These are phyloP conservation scores for Glonium stellatum DNA, from an alignment of 495 filamentous ascomycete species.

Conservation along the genomic window DNA sequence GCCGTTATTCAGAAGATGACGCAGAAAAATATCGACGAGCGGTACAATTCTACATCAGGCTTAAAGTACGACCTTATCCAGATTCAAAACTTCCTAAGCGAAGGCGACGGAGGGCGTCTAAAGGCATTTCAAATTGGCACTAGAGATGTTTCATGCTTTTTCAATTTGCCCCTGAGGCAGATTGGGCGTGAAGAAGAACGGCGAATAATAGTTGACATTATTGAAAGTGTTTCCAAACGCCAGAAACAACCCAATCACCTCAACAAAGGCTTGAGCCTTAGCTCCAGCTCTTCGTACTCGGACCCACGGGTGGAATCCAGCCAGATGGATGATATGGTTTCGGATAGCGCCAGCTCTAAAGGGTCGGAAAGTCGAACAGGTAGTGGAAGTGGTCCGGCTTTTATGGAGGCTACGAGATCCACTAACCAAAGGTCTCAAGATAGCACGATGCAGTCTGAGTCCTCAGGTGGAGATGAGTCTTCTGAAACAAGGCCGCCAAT, in stretches of 20 bases:
- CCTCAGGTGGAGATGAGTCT: conserved; percentile 9
- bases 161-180: conserved; percentile 71
- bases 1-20: conserved; percentile 85
- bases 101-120: conserved; percentile 64
- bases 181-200: conserved; percentile 70
- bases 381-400: conserved; percentile 13
- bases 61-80: conserved; percentile 67
- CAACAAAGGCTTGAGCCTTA: conserved; percentile 40
- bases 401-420: conserved; percentile 16
- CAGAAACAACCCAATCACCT: conserved; percentile 43
- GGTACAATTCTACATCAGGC: conserved; percentile 78
- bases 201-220: conserved; percentile 58
- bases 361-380: conserved; percentile 23
- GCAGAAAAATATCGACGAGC: conserved; percentile 70
- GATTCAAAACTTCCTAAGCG: conserved; percentile 62
- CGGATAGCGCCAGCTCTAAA: conserved; percentile 30
- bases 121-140: conserved; percentile 64
- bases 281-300: conserved; percentile 38
- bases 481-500: conserved; percentile 8
- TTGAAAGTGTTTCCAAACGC: conserved; percentile 61
- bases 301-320: conserved; percentile 21
- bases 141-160: conserved; percentile 78
- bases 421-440: conserved; percentile 20
- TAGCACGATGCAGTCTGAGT: conserved; percentile 12
- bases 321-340: conserved; percentile 28